Evolutionary conservation across 1,284 basidiomycete genomes (phyloP), one percentile per base, ranked within the genome.

Genomic region (Pseudozyma sp.): DNA sequence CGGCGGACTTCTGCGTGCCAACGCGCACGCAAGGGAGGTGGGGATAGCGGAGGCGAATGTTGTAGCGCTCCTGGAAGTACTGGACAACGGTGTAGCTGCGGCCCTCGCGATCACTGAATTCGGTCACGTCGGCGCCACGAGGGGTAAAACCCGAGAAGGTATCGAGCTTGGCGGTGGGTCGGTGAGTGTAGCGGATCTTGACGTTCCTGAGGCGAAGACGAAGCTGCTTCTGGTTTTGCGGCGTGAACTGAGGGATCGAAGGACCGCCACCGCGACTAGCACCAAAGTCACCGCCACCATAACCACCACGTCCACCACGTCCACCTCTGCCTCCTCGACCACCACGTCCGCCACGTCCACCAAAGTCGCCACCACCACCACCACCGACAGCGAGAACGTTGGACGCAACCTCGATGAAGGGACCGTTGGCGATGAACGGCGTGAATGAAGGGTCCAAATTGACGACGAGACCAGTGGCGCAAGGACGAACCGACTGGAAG

Each of bases 401-500:
- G 42, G 69, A 66, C 35, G 50, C 57, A 3, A 81, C 73, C 5
- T 67, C 61, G 53, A 70, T 52, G 25, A 81, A 56, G 10, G 64
- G 52, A 36, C 79, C 79, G 12, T 57, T 51, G 16, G 42, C 52
- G 12, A 80, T 52, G 43, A 81, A 80, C 13, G 77, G 70, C 0
- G 73, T 67, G 60, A 73, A 81, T 36, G 76, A 68, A 1, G 71
- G 73, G 59, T 81, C 79, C 40, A 81, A 55, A 51, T 81, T 81
- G 64, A 81, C 57, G n/a, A 80, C 73, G 16, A 77, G 60, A 34
- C 79, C 79, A 3, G 58, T 51, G 9, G 63, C 57, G n/a, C 70
- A 73, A 40, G 78, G 73, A 14, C 77, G 70, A 25, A 71, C 76
- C 7, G 68, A 72, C 50, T 79, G 78, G 67, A 80, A 81, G 66